Evolutionary conservation across 176 grass and related monocot species (phyloP).

Genomic region (Avena eriantha): DNA sequence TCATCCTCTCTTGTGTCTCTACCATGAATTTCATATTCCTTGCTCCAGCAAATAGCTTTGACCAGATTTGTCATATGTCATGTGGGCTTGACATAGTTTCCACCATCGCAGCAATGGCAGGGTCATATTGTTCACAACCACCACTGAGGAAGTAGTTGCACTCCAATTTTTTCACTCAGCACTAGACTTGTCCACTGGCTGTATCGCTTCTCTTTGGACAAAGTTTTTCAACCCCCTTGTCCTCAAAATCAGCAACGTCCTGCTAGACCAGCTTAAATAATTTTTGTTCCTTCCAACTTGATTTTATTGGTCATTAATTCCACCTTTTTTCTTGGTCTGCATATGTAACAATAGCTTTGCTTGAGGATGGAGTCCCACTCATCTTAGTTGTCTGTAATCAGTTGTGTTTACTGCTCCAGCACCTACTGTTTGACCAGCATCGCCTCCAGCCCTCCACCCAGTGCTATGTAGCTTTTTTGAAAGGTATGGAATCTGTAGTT

Average conservation of each 20-base stretch:
- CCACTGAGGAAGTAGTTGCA: neutral
- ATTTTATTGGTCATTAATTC: neutral
- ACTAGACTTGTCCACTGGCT: neutral
- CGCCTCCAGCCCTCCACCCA: neutral
- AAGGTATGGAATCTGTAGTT: neutral
- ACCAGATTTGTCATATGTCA: neutral
- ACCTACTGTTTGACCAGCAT: neutral
- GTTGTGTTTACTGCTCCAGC: neutral
- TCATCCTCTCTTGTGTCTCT: too few species aligned
- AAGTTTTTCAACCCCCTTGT: neutral
- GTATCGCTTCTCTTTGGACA: neutral
- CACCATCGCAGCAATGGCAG: neutral
- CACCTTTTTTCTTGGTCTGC: neutral
- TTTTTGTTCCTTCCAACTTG: neutral
- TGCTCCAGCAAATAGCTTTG: neutral
- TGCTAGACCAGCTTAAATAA: neutral
- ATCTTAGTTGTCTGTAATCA: neutral
- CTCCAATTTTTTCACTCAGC: neutral
- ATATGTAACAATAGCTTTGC: neutral
- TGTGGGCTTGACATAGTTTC: neutral
- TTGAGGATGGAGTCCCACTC: neutral
- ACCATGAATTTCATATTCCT: neutral
- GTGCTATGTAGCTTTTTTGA: neutral
- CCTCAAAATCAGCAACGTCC: neutral
- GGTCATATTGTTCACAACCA: neutral